Evolutionary conservation across 208 protist genomes (phyloP).

Genomic region (Kentomonas sorsogonicus): DNA sequence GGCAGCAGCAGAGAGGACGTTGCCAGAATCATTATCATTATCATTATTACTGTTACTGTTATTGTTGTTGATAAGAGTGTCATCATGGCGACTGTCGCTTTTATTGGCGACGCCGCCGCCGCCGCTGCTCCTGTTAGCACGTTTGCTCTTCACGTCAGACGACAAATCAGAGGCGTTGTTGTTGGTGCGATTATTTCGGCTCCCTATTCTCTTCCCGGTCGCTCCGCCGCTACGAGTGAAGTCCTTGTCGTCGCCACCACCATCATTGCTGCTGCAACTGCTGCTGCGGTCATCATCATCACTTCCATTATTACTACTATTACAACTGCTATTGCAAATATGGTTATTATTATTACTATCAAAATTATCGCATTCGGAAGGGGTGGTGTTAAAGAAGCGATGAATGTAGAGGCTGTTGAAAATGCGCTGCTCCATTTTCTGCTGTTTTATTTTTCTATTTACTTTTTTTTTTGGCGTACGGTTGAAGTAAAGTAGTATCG

Average conservation of each 20-base stretch:
- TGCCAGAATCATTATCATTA: slow-evolving; percentile 5
- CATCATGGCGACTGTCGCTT: background rate
- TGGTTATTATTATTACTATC: slow-evolving; percentile 16
- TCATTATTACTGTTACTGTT: background rate
- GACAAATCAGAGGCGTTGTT: background rate
- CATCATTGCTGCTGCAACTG: background rate
- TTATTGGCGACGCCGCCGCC: background rate
- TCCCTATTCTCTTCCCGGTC: background rate
- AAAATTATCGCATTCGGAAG: background rate
- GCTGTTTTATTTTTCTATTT: slow-evolving; percentile 1
- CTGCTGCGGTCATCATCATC: slow-evolving; percentile 6
- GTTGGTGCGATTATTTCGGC: slow-evolving; percentile 1
- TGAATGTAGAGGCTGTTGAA: background rate
- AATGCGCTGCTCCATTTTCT: background rate
- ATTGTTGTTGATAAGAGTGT: background rate
- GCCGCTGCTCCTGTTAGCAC: too few species aligned
- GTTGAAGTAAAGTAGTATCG: background rate
- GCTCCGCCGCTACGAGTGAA: background rate
- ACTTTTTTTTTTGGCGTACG: background rate
- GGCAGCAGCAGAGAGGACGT: too few species aligned
- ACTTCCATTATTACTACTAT: slow-evolving; percentile 7
- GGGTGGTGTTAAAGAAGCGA: background rate
- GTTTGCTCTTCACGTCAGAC: too few species aligned
- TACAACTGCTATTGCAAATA: slow-evolving; percentile 13
- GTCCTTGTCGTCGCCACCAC: slow-evolving; percentile 3